phyloP scores from a whole-genome alignment of 305 asterid species.

The Nicotiana rustica region DNA sequence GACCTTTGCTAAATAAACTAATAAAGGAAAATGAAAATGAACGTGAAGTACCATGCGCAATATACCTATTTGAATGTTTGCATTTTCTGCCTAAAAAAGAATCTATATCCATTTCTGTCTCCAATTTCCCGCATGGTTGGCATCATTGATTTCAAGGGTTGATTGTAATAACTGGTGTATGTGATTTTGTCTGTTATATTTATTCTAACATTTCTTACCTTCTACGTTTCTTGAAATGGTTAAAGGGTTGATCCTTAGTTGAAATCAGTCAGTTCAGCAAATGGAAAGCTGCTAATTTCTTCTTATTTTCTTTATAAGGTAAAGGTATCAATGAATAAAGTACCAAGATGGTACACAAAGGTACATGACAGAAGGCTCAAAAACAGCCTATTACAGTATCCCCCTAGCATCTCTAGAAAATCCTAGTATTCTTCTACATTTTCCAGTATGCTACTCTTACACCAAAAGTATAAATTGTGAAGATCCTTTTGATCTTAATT shows the following conservation, averaged over 20 bases:
- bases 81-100: too few relatives aligned
- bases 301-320: not conserved
- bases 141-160: not conserved
- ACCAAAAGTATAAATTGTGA: too few relatives aligned
- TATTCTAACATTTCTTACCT: not conserved
- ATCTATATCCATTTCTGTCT: too few relatives aligned
- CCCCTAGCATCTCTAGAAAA: too few relatives aligned
- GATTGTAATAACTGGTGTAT: not conserved
- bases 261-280: slow-evolving; percentile 4
- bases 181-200: slow-evolving; percentile 17
- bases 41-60: not conserved
- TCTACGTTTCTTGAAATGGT: slow-evolving; percentile 11
- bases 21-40: not conserved
- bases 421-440: too few relatives aligned
- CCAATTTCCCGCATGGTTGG: slow-evolving; percentile 28
- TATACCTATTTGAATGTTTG: too few relatives aligned
- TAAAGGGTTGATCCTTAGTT: not conserved
- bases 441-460: too few relatives aligned
- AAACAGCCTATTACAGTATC: too few relatives aligned
- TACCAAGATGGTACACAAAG: too few relatives aligned
- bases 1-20: not conserved
- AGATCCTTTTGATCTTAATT: too few relatives aligned
- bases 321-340: too few relatives aligned
- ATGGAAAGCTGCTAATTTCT: not conserved
- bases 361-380: too few relatives aligned